Conservation (phyloP, 106 monocot species). For the Dendrobium catenatum region DNA sequence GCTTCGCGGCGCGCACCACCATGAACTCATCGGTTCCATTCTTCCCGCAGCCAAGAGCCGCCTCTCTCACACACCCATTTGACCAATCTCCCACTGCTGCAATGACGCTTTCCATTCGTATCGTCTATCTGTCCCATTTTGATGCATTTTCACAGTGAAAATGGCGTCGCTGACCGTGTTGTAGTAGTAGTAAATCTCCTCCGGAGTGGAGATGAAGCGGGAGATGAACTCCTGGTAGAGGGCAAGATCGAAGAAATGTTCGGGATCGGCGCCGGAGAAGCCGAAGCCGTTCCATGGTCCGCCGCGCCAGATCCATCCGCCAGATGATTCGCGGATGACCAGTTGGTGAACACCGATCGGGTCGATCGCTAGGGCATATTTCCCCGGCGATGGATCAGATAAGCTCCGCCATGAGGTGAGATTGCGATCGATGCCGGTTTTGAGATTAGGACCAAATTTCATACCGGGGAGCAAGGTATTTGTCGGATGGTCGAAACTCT, state of each 20-base stretch:
- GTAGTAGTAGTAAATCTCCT: not conserved
- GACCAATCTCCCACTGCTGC: slow-evolving; percentile 10
- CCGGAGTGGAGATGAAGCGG: not conserved
- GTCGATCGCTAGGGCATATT: slow-evolving; percentile 6
- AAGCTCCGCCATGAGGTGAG: slow-evolving; percentile 27
- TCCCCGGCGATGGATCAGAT: slow-evolving; percentile 31
- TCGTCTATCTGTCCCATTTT: not conserved
- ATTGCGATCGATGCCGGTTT: slow-evolving; percentile 15
- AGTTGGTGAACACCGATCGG: slow-evolving; percentile 4
- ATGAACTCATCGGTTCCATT: slow-evolving; percentile 21
- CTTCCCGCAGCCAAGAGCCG: slow-evolving; percentile 25
- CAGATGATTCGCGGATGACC: not conserved
- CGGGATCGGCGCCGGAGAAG: not conserved
- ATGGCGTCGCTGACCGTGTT: not conserved
- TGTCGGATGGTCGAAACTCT: slow-evolving; percentile 61
- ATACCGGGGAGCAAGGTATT: slow-evolving; percentile 55
- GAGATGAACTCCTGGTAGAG: not conserved
- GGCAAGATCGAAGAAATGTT: not conserved
- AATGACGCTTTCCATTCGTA: not conserved
- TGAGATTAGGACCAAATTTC: slow-evolving; percentile 34
- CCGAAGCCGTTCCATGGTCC: slow-evolving; percentile 13
- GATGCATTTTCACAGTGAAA: not conserved
- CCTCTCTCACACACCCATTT: slow-evolving; percentile 27
- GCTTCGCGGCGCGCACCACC: slow-evolving; percentile 12
- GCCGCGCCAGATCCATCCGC: not conserved